Evolutionary conservation across 768 basidiomycete species (phyloP), one percentile per base, ranked within the genome.

Genomic region (Galerina marginata): DNA sequence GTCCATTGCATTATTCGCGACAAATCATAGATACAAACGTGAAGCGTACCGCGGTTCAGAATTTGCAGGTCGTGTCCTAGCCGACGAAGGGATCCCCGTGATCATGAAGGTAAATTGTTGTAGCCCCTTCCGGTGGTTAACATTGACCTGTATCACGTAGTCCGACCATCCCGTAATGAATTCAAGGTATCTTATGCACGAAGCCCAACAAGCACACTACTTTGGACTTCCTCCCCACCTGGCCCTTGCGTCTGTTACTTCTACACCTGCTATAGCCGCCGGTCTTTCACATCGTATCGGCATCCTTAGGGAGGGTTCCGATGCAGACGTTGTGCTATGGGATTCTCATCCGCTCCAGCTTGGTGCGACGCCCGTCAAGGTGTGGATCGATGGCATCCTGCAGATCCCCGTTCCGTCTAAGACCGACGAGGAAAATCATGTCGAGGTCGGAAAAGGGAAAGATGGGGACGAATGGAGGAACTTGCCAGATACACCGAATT

Each of bases 381-480:
- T 92, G 26, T 96, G 88, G 80, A 91, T 96, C 64, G 95, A 97
- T 71, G 94, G 94, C 2, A 86, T 93, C 58, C 70, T 86, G 3
- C 93, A 96, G 67, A 79, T 91, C 52, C 78, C 79, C 48, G 72
- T 76, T n/a, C 80, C 81, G 15, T 65, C 74, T 4, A 76, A 80
- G 59, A 69, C 72, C 1, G 71, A 69, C 3, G 71, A 77, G 62
- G 69, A 73, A n/a, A 65, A 68, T 15, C 76, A 83, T 56, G 76
- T 82, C 15, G 73, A 79, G 23, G 71, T 79, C 15, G 81, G 80
- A 6, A 78, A 77, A 65, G 79, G 78, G 0, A 80, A 82, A 61
- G 76, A 80, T 58, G 80, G 73, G 3, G 73, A 78, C 9, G 68
- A 77, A 46, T 81, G 80, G 76, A 77, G 75, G 37, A 76, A 79